phyloP scores from a whole-genome alignment of 345 rosid genomes.

The Linum tenue region DNA sequence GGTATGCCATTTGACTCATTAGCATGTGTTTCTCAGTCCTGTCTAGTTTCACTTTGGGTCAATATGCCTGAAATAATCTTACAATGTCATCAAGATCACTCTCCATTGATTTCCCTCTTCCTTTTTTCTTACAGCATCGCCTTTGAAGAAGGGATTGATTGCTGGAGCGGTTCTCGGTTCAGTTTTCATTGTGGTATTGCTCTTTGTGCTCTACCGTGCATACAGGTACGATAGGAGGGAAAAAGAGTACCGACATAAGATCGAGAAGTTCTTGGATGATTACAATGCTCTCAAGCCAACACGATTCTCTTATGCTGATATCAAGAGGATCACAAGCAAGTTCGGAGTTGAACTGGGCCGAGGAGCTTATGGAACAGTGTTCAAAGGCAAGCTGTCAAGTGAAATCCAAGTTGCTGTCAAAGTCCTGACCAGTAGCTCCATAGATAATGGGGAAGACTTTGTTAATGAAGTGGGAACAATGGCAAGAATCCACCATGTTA shows the following conservation, averaged over 20 bases:
- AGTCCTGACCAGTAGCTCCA: neutral
- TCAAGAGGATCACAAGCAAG: neutral
- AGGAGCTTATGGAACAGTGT: slow-evolving; percentile 7
- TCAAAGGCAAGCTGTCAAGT: neutral
- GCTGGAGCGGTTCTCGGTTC: neutral
- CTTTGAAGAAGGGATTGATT: neutral
- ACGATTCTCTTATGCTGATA: slow-evolving; percentile 4
- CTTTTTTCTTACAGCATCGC: neutral
- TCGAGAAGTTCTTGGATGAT: slow-evolving; percentile 2
- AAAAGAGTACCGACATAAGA: neutral
- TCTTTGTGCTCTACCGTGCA: neutral
- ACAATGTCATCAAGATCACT: neutral
- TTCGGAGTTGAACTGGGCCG: neutral
- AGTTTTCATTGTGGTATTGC: neutral
- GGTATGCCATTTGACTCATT: neutral
- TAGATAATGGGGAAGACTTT: neutral
- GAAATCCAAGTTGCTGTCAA: slow-evolving; percentile 4
- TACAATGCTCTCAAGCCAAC: slow-evolving; percentile 3
- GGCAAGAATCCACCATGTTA: slow-evolving; percentile 12
- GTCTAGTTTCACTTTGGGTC: too few species aligned
- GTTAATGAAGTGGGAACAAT: slow-evolving; percentile 5
- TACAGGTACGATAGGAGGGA: neutral
- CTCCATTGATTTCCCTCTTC: neutral
- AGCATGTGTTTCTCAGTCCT: neutral
- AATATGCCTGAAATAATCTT: neutral